These are phyloP conservation scores for Eucalyptus camaldulensis DNA, from an alignment of 345 rosid genomes.

Conservation along the genomic window DNA sequence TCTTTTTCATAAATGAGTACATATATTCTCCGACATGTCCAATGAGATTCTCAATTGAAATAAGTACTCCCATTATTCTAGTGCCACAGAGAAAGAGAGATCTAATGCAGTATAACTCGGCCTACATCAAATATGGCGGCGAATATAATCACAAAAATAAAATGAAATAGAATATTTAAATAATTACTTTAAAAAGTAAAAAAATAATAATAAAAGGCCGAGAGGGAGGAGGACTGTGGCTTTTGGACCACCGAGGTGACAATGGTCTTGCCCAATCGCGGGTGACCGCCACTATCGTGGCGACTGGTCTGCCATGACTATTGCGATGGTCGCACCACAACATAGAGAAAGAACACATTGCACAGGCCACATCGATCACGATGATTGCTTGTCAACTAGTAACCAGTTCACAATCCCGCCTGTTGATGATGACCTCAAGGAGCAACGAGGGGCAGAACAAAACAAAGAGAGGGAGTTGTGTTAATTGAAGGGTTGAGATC, in stretches of 20 bases:
- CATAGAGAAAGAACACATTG: not conserved
- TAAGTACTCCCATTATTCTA: not conserved
- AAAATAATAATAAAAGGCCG: not conserved
- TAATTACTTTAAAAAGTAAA: not conserved
- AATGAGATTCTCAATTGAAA: not conserved
- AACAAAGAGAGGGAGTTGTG: not conserved
- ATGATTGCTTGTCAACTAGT: no score
- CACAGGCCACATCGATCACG: not conserved
- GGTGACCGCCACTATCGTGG: not conserved
- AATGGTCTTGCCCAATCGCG: not conserved
- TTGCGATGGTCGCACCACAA: not conserved
- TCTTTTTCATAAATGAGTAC: not conserved
- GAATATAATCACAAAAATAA: not conserved
- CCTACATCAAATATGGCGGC: not conserved
- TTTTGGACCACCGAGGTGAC: not conserved
- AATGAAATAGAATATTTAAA: not conserved
- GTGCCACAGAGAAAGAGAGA: not conserved
- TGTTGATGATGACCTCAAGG: no score
- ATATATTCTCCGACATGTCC: not conserved
- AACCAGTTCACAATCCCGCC: no score
- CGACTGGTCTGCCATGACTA: rapidly evolving
- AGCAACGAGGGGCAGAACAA: no score
- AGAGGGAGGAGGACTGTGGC: not conserved
- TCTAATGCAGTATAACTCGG: not conserved
- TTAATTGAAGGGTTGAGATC: not conserved